Evolutionary conservation across 495 filamentous ascomycete genomes (phyloP).

Genomic region (Aspergillus olivimuriae): DNA sequence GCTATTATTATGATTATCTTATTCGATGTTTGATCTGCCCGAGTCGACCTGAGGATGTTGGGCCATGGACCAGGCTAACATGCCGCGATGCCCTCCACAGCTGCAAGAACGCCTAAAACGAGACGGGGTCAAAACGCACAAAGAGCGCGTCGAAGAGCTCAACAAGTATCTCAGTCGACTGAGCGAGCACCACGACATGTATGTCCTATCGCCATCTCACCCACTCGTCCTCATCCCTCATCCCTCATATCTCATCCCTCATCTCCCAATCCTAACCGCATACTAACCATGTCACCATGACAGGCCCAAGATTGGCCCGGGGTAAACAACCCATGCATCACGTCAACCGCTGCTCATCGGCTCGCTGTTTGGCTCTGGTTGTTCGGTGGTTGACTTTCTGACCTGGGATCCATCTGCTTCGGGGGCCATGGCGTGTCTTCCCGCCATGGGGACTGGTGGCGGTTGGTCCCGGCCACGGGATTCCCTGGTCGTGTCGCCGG

Average conservation of each 20-base stretch:
- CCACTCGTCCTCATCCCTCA: background rate
- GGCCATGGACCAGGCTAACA: background rate
- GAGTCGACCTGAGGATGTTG: background rate
- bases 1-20: conserved; percentile 1
- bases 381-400: too few relatives aligned
- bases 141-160: conserved; percentile 91
- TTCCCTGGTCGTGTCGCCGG: too few relatives aligned
- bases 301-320: conserved; percentile 70
- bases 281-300: conserved; percentile 7
- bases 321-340: too few relatives aligned
- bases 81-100: conserved; percentile 5
- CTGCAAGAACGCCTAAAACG: conserved; percentile 66
- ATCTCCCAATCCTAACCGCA: background rate
- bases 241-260: background rate
- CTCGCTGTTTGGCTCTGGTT: too few relatives aligned
- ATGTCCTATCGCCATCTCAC: conserved; percentile 19
- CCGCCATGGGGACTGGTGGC: too few relatives aligned
- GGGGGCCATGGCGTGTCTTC: too few relatives aligned
- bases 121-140: conserved; percentile 90
- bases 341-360: background rate
- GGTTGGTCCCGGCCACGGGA: too few relatives aligned
- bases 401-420: too few relatives aligned
- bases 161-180: conserved; percentile 87
- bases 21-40: conserved; percentile 5
- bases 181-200: conserved; percentile 98